Base-by-base conservation (phyloP, 768 basidiomycete genomes). In the Suillus cothurnatus region DNA sequence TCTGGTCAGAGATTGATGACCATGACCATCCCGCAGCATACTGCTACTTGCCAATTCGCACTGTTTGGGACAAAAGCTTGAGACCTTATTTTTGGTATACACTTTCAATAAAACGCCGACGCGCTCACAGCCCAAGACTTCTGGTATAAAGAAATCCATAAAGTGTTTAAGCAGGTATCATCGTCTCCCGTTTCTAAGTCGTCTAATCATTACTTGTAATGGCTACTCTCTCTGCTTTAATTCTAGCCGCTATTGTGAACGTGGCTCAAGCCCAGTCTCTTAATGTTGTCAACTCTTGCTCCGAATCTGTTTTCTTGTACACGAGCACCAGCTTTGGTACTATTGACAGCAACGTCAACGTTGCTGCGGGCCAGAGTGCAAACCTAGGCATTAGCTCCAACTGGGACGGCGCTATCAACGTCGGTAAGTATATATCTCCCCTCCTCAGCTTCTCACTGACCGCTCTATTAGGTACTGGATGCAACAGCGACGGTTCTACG, bases 391-490 rank as follows among this genome's bases (percentile, higher is more conserved):
- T 75, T 12, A 77, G 72, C 43, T 69, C 71, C 59, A 61, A 76
- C 71, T 75, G 74, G 74, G 74, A 74, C 6, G 74, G 76, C 52
- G 71, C 74, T 28, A 15, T 75, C 59, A 77, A 75, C 41, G 72
- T 72, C 43, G 74, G 74, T 75, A 57, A 63, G 76, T 64, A 11
- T 41, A 32, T 52, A 0, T 12, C 17, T 5, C 5, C 1, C 60
- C 19, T 19, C 4, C 17, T 38, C n/a, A 32, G 19, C 65, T 76
- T 68, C 68, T 28, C 17, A n/a, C 52, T 61, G n/a, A 43, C 39
- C 15, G 6, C 23, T n/a, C 17, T 4, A 34, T 41, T 53, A 75
- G 76, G 74, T 23, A 75, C 76, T 50, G 74, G 74, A 19, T 75
- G 76, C 49, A 47, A 65, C 28, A 31, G 28, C 17, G 28, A 11